Conservation (phyloP, 495 filamentous ascomycete genomes). For the Xylaria palmicola region DNA sequence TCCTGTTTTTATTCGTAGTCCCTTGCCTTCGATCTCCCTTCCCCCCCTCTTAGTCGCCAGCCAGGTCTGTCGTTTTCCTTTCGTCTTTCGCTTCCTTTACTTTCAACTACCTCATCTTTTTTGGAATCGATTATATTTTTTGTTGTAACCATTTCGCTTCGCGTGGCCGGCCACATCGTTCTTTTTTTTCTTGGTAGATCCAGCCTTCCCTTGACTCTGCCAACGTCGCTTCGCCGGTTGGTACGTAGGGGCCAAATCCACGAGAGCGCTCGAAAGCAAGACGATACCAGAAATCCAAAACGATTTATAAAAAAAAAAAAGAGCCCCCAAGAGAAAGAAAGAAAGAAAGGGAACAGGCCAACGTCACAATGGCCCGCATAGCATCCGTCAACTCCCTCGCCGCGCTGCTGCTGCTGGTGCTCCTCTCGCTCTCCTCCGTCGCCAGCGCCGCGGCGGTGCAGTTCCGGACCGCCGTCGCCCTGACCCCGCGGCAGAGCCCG, state of each 20-base stretch:
- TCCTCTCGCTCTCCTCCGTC: constrained; percentile 2
- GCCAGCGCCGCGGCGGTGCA: constrained; percentile 11
- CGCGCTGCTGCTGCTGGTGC: constrained; percentile 4
- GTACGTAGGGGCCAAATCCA: constrained; percentile 6
- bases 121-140: background rate
- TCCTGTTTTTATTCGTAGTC: background rate
- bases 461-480: constrained; percentile 2
- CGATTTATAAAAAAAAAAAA: background rate
- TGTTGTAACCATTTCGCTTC: background rate
- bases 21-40: background rate
- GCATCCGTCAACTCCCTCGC: background rate
- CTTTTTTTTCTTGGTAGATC: background rate
- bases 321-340: no score
- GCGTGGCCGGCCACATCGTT: constrained; percentile 13
- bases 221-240: constrained; percentile 4
- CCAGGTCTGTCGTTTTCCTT: constrained; percentile 11
- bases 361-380: constrained; percentile 2
- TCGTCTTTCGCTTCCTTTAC: background rate
- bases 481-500: constrained; percentile 4
- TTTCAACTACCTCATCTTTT: no score
- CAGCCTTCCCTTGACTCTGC: background rate
- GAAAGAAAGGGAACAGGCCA: no score
- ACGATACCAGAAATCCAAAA: background rate
- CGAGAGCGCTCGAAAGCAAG: background rate
- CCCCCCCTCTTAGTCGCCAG: constrained; percentile 1